phyloP scores from a whole-genome alignment of 2,329 filamentous ascomycete genomes.

The Colletotrichum sp. region DNA sequence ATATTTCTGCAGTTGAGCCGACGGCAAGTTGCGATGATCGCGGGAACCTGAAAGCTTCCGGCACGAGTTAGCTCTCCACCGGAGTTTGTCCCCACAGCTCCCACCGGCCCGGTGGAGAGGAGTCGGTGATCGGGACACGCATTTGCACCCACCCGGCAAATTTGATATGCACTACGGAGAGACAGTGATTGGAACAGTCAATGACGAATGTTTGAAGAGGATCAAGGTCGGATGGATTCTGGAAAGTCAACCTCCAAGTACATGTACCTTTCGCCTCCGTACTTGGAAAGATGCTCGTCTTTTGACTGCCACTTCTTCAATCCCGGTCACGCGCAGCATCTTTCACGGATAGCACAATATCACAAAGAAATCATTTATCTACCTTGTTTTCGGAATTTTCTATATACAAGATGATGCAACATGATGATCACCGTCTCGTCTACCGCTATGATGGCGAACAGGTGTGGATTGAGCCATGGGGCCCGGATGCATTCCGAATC shows the following conservation, averaged over 20 bases:
- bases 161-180: background rate
- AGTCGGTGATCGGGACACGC: background rate
- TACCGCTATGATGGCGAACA: conserved; percentile 45
- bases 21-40: background rate
- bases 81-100: background rate
- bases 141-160: background rate
- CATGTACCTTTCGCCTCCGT: background rate
- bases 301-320: background rate
- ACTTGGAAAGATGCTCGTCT: background rate
- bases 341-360: background rate
- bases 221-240: background rate
- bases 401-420: background rate
- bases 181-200: background rate
- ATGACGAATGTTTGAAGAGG: background rate
- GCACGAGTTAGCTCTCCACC: background rate
- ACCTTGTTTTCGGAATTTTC: background rate
- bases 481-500: conserved; percentile 48
- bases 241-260: background rate
- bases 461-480: conserved; percentile 40
- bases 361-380: background rate
- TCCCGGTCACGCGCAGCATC: background rate
- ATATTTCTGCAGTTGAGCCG: background rate
- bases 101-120: background rate
- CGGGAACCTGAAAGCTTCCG: background rate
- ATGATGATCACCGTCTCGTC: background rate